These are phyloP conservation scores for Aspergillus bombycis DNA, from an alignment of 2,329 filamentous ascomycete species.

Conservation along the genomic window DNA sequence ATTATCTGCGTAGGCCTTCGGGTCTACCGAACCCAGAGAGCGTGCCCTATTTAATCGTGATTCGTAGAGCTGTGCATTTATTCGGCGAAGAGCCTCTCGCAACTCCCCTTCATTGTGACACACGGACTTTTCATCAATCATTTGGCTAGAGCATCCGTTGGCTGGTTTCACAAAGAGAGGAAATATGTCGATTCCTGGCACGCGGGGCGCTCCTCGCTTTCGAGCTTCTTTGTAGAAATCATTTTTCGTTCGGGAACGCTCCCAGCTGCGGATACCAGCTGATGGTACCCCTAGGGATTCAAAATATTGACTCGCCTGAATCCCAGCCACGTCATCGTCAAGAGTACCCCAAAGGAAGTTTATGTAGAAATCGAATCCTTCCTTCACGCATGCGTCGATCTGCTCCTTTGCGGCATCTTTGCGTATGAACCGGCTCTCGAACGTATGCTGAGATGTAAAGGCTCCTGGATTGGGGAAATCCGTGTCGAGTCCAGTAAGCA, in stretches of 20 bases:
- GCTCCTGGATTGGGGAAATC: slow-evolving; percentile 11
- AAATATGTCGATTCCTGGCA: slow-evolving; percentile 20
- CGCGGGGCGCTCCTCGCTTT: slow-evolving; percentile 14
- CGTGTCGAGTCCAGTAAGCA: not conserved
- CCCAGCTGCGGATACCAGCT: slow-evolving; percentile 23
- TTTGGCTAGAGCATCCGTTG: slow-evolving; percentile 22
- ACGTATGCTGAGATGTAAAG: slow-evolving; percentile 23
- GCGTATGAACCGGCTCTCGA: slow-evolving; percentile 24
- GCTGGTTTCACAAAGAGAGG: slow-evolving; percentile 29
- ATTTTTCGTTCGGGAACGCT: slow-evolving; percentile 22
- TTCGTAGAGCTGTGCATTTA: slow-evolving; percentile 11
- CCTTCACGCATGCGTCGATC: slow-evolving; percentile 22
- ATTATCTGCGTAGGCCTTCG: not conserved
- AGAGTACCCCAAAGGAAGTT: slow-evolving; percentile 30
- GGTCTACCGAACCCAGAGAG: not conserved
- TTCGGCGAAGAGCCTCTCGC: too few species aligned
- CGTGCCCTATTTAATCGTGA: not conserved
- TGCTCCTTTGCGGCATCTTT: slow-evolving; percentile 23
- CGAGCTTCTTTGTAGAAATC: slow-evolving; percentile 25
- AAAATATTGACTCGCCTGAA: slow-evolving; percentile 25
- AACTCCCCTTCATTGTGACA: slow-evolving; percentile 21
- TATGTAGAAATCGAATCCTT: slow-evolving; percentile 28
- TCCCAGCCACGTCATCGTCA: slow-evolving; percentile 27
- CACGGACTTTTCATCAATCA: slow-evolving; percentile 23
- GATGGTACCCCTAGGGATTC: slow-evolving; percentile 23